Conservation (phyloP, 2,329 filamentous ascomycete species). For the Ustulina deusta region DNA sequence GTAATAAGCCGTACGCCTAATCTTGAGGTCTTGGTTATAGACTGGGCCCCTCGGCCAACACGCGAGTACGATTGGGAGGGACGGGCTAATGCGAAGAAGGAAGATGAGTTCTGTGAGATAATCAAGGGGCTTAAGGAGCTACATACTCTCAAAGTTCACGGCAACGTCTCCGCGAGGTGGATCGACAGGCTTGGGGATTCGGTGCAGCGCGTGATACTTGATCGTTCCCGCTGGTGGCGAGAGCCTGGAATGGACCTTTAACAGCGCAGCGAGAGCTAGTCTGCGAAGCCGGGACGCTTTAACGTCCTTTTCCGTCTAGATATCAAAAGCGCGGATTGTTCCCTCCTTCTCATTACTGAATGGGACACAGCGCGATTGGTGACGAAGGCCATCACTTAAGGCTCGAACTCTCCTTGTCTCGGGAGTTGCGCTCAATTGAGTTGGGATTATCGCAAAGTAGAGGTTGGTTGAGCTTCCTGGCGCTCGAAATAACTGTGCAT, state of each 20-base stretch:
- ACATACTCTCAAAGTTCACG: conserved; percentile 41
- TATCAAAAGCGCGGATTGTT: background rate
- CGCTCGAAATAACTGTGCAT: background rate
- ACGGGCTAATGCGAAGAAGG: conserved; percentile 42
- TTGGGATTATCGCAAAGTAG: background rate
- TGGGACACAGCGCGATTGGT: background rate
- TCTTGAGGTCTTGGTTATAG: conserved; percentile 46
- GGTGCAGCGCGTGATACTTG: conserved; percentile 34
- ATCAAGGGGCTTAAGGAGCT: conserved; percentile 38
- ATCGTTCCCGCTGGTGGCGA: conserved; percentile 46
- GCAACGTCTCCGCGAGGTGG: conserved; percentile 42
- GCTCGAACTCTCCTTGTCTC: background rate
- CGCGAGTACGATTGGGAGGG: conserved; percentile 32
- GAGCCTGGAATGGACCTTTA: conserved; percentile 42
- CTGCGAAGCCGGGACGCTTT: background rate
- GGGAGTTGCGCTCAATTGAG: background rate
- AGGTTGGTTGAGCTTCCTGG: background rate
- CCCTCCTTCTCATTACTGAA: background rate
- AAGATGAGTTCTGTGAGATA: conserved; percentile 43
- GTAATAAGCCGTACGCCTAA: conserved; percentile 36
- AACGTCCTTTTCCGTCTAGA: background rate
- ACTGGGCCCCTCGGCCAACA: conserved; percentile 48
- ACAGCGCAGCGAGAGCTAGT: background rate
- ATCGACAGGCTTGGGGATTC: conserved; percentile 34
- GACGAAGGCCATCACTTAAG: background rate